phyloP scores from a whole-genome alignment of 2,329 filamentous ascomycete species.

The Fusarium robinianum region DNA sequence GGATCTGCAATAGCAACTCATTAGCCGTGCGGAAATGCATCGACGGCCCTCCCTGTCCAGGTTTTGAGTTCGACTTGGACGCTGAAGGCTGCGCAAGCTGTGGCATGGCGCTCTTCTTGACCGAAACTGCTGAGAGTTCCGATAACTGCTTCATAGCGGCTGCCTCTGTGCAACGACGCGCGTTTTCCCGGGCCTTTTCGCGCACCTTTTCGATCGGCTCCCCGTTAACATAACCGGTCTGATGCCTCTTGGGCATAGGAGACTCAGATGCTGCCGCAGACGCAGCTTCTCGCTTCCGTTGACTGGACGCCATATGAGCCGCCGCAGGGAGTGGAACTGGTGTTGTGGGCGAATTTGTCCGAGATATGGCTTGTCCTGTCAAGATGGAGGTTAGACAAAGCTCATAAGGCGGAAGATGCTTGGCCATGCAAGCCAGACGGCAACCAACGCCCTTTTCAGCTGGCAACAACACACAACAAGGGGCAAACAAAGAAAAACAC shows the following conservation, averaged over 20 bases:
- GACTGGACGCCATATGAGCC: not conserved
- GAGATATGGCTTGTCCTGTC: constrained; percentile 10
- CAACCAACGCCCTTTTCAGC: too few relatives aligned
- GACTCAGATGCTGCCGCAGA: constrained; percentile 9
- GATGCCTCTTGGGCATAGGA: constrained; percentile 13
- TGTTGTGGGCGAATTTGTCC: not conserved
- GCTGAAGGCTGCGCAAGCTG: too few relatives aligned
- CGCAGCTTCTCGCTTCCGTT: constrained; percentile 23
- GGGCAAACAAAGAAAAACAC: too few relatives aligned
- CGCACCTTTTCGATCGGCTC: not conserved
- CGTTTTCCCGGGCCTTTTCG: constrained; percentile 4
- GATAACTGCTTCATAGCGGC: constrained; percentile 16
- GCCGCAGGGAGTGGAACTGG: constrained; percentile 3
- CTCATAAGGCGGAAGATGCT: too few relatives aligned
- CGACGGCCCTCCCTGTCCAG: constrained; percentile 1
- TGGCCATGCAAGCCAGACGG: too few relatives aligned
- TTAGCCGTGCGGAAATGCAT: constrained; percentile 16
- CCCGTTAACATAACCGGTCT: not conserved
- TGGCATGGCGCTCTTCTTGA: constrained; percentile 16
- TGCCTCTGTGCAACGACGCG: constrained; percentile 31
- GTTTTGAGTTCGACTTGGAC: not conserved
- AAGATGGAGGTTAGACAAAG: not conserved
- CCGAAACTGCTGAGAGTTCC: constrained; percentile 4
- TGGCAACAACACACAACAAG: too few relatives aligned
- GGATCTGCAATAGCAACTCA: constrained; percentile 23